A percentile compares a stretch with the other conserved stretches of the same genome.
These are phyloP conservation scores for Salix arbutifolia DNA, from an alignment of 345 rosid species.

Conservation along the genomic window DNA sequence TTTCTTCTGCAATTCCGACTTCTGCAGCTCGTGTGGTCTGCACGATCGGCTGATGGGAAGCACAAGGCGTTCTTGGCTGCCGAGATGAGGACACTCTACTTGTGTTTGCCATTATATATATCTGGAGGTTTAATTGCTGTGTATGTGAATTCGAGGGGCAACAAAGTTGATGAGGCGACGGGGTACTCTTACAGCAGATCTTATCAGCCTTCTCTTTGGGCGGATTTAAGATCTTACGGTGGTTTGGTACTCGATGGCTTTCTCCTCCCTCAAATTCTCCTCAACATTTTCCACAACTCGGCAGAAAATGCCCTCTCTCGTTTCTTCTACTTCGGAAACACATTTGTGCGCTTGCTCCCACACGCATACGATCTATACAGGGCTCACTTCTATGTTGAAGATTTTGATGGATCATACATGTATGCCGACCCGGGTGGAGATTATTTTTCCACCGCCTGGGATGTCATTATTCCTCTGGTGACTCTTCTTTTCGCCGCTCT, in stretches of 20 bases:
- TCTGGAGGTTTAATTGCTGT: slow-evolving; percentile 15
- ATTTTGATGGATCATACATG: slow-evolving; percentile 26
- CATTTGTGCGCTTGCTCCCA: slow-evolving; percentile 18
- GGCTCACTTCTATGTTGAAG: not conserved
- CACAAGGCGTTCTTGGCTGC: slow-evolving; percentile 20
- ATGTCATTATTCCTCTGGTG: slow-evolving; percentile 29
- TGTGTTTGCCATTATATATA: slow-evolving; percentile 13
- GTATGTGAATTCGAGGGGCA: slow-evolving; percentile 9
- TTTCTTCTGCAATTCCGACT: slow-evolving; percentile 26
- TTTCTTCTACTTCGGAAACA: slow-evolving; percentile 23
- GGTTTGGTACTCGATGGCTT: slow-evolving; percentile 25
- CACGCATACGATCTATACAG: slow-evolving; percentile 24
- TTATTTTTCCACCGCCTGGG: slow-evolving; percentile 43
- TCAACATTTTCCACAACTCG: slow-evolving; percentile 23
- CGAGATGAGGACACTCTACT: slow-evolving; percentile 20
- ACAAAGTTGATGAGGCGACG: not conserved
- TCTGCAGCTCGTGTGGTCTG: slow-evolving; percentile 17
- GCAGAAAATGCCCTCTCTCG: slow-evolving; percentile 14
- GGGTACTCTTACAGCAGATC: not conserved
- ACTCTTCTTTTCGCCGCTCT: slow-evolving; percentile 15
- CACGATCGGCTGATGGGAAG: slow-evolving; percentile 5
- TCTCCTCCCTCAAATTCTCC: slow-evolving; percentile 29
- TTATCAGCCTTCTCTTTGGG: slow-evolving; percentile 9
- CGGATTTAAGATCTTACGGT: slow-evolving; percentile 19
- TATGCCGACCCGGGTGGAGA: slow-evolving; percentile 38